Evolutionary conservation across 2,329 filamentous ascomycete genomes (phyloP), one percentile per base, ranked within the genome.

Genomic region (Talaromyces rugulosus): DNA sequence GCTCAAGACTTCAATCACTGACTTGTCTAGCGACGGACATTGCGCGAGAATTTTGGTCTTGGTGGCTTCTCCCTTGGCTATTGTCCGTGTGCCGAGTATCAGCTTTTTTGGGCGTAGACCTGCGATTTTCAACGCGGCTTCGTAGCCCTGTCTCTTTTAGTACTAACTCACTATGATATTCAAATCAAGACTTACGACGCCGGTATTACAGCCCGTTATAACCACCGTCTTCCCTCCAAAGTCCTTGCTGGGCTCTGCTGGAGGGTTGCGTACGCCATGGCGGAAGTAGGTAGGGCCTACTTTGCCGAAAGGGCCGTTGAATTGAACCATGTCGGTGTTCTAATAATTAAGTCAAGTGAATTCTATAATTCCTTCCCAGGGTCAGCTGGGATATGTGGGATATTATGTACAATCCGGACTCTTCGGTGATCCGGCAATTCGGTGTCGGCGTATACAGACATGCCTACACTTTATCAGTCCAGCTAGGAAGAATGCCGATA

Each of bases 371-470:
- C 27, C n/a, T 4, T 51, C 2, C 44, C 44, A 51, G 44, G 27
- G 18, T 3, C 8, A 28, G 18, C 44, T 12, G 27, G 44, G 5
- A 28, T 28, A 18, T 23, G 44, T 23, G 44, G 18, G 18, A 8
- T 23, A 23, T 7, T 50, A 30, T 18, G 8, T 23, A 58, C 11
- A 27, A 23, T 34, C 12, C 40, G 33, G n/a, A 36, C 23, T 5
- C 51, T 52, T 61, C 59, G 59, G 59, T 52, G 59, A 61, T 61
- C 33, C 59, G 59, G 59, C 52, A 54, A 56, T 61, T 57, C 59
- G 59, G 59, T 28, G 23, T 57, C 55, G 55, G 55, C 11, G 36
- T 27, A 40, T 40, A 40, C 12, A 36, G 5, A 16, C 34, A 14
- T 36, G 12, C 33, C 11, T 18, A 23, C 42, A 23, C 42, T 51